A percentile compares a stretch with the other conserved stretches of the same genome.
phyloP scores from a whole-genome alignment of 345 rosid genomes.

The Pistacia vera region DNA sequence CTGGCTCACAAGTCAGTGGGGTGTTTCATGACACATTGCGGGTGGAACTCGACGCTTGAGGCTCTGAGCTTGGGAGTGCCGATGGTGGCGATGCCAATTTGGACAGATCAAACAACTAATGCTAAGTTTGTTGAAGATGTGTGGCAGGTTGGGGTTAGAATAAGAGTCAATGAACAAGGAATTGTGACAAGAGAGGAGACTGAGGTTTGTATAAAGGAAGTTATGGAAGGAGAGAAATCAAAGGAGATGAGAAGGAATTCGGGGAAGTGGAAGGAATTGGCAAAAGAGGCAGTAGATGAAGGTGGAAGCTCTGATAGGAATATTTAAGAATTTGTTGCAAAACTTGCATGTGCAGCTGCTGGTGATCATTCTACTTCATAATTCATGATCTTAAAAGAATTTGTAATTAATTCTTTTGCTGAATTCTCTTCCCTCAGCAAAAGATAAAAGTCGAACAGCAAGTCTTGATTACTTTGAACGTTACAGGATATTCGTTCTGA shows the following conservation, averaged over 20 bases:
- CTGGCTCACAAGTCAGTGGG: constrained; percentile 37
- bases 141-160: constrained; percentile 30
- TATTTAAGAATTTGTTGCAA: constrained; percentile 42
- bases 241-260: constrained; percentile 13
- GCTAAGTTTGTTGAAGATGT: constrained; percentile 27
- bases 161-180: constrained; percentile 22
- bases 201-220: neutral
- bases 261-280: constrained; percentile 27
- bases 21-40: too few relatives aligned
- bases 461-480: neutral
- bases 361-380: too few relatives aligned
- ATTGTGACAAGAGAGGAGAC: constrained; percentile 26
- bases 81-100: constrained; percentile 66
- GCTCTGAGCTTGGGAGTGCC: constrained; percentile 52
- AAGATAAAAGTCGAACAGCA: neutral
- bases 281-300: constrained; percentile 27
- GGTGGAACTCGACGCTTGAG: constrained; percentile 65
- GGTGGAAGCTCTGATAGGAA: constrained; percentile 58
- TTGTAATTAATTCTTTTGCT: too few relatives aligned
- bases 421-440: too few relatives aligned
- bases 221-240: constrained; percentile 22
- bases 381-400: too few relatives aligned
- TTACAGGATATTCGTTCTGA: constrained; percentile 14
- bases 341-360: neutral
- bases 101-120: constrained; percentile 56